A percentile compares a stretch with the other conserved stretches of the same genome.
Conservation (phyloP, 768 basidiomycete species). For the Pleurotus tuber-regium region DNA sequence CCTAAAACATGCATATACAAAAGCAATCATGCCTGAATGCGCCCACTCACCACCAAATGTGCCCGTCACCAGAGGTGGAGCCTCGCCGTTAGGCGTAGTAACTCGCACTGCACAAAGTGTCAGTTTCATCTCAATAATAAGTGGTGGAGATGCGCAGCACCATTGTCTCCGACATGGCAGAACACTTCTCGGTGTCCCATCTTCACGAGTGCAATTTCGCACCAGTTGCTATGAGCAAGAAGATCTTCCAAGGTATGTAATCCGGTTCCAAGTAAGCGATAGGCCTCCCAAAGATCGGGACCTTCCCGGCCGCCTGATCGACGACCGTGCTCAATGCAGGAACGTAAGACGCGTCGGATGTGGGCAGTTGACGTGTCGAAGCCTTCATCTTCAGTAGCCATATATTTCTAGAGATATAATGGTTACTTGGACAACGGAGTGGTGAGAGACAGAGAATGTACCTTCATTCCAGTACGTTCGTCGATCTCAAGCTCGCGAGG, state of each 20-base stretch:
- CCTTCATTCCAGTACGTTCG: constrained; percentile 78
- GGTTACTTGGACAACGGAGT: too few species aligned
- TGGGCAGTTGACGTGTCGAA: constrained; percentile 78
- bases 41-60: constrained; percentile 52
- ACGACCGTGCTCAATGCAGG: constrained; percentile 69
- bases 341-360: constrained; percentile 56
- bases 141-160: constrained; percentile 21
- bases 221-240: constrained; percentile 78
- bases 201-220: constrained; percentile 68
- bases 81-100: constrained; percentile 51
- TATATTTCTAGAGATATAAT: constrained; percentile 56
- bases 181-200: constrained; percentile 73
- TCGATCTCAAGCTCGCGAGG: constrained; percentile 76
- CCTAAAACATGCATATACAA: constrained; percentile 18
- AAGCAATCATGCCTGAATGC: background rate
- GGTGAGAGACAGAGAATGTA: constrained; percentile 22
- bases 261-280: constrained; percentile 67
- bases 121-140: background rate
- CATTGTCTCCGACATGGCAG: constrained; percentile 73
- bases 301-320: constrained; percentile 52
- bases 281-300: constrained; percentile 61
- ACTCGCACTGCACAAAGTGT: constrained; percentile 33
- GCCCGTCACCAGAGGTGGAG: constrained; percentile 65
- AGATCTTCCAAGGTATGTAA: constrained; percentile 74
- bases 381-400: constrained; percentile 62